Evolutionary conservation across 2,329 filamentous ascomycete genomes (phyloP).

Genomic region (Eutypella sp.): DNA sequence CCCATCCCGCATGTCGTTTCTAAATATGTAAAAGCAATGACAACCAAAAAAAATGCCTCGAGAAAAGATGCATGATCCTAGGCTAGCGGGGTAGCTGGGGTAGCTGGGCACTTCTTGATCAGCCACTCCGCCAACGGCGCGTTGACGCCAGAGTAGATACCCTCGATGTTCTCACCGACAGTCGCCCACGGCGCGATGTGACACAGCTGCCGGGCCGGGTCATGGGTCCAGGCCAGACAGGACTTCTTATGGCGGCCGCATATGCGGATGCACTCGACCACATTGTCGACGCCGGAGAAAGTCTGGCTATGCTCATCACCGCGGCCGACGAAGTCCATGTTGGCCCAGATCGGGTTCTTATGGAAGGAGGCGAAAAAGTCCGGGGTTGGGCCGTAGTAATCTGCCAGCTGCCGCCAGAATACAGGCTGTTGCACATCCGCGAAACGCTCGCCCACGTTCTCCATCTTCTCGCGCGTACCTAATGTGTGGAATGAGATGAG

Average conservation of each 20-base stretch:
- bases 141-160: constrained; percentile 35
- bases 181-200: constrained; percentile 46
- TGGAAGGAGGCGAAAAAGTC: constrained; percentile 34
- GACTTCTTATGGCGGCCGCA: constrained; percentile 34
- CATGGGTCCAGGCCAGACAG: constrained; percentile 50
- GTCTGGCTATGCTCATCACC: constrained; percentile 38
- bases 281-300: constrained; percentile 30
- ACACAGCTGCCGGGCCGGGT: constrained; percentile 35
- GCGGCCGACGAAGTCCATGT: constrained; percentile 47
- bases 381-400: constrained; percentile 40
- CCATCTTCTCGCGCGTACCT: constrained; percentile 40
- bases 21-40: no score
- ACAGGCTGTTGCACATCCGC: constrained; percentile 34
- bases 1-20: no score
- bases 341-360: constrained; percentile 29
- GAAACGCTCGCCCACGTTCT: constrained; percentile 37
- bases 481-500: constrained; percentile 50
- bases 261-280: constrained; percentile 37
- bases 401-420: constrained; percentile 47
- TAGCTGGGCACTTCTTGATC: constrained; percentile 19
- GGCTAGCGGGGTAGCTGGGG: constrained; percentile 5
- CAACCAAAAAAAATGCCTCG: background rate
- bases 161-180: constrained; percentile 33
- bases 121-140: constrained; percentile 22
- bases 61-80: background rate